These are phyloP conservation scores for Populus davidiana DNA, from an alignment of 345 rosid species.

Conservation along the genomic window DNA sequence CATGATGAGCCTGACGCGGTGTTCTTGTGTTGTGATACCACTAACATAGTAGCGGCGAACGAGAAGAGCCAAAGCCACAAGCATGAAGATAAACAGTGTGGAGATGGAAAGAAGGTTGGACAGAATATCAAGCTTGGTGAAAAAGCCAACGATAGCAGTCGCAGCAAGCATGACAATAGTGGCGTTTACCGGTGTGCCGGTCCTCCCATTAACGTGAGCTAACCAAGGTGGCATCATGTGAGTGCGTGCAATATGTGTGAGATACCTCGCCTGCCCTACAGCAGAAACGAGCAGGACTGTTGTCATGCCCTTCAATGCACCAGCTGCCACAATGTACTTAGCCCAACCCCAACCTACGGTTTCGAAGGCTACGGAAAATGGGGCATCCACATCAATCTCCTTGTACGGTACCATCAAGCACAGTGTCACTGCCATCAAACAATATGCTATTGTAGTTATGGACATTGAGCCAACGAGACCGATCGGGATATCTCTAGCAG, in stretches of 20 bases:
- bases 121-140: constrained; percentile 14
- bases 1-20: neutral
- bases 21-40: neutral
- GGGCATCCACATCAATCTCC: neutral
- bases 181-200: constrained; percentile 14
- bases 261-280: constrained; percentile 15
- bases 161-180: constrained; percentile 16
- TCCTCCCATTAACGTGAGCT: constrained; percentile 8
- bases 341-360: constrained; percentile 5
- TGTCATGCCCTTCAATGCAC: constrained; percentile 18
- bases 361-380: constrained; percentile 1
- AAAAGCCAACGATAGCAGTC: constrained; percentile 14
- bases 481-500: neutral
- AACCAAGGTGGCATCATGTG: constrained; percentile 20
- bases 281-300: constrained; percentile 9
- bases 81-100: constrained; percentile 6
- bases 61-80: constrained; percentile 3
- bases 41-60: constrained; percentile 7
- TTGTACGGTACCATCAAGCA: neutral
- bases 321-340: constrained; percentile 8
- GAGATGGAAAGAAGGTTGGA: constrained; percentile 16
- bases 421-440: neutral
- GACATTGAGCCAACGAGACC: constrained; percentile 1
- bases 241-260: constrained; percentile 17
- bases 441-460: neutral